Evolutionary conservation across 306 rosid genomes (phyloP).

Genomic region (Phaseolus lunatus): DNA sequence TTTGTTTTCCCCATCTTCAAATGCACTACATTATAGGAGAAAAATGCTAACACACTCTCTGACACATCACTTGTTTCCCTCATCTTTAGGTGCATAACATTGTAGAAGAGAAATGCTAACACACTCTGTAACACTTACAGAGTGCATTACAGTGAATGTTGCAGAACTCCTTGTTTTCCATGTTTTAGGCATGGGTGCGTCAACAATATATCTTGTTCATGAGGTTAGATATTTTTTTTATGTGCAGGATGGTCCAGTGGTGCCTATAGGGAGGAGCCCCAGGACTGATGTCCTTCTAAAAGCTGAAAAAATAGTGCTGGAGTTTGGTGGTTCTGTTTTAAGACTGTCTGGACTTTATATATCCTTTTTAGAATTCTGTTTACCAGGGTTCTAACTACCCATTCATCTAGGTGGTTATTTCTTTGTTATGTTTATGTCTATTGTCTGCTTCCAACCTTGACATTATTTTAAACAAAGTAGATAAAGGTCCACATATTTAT

Average conservation of each 20-base stretch:
- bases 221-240: slow-evolving; percentile 35
- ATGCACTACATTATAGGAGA: slow-evolving; percentile 11
- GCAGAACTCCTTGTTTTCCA: not conserved
- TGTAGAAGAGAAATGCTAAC: not conserved
- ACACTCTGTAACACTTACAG: not conserved
- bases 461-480: slow-evolving; percentile 67
- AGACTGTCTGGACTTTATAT: slow-evolving; percentile 93
- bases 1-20: slow-evolving; percentile 2
- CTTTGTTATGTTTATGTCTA: slow-evolving; percentile 8
- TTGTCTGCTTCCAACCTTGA: slow-evolving; percentile 59
- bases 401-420: slow-evolving; percentile 29
- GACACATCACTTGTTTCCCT: not conserved
- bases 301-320: slow-evolving; percentile 82
- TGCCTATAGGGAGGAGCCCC: slow-evolving; percentile 90
- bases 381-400: slow-evolving; percentile 26
- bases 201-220: slow-evolving; percentile 20
- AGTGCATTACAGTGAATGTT: not conserved
- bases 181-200: slow-evolving; percentile 16
- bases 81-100: slow-evolving; percentile 23
- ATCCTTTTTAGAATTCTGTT: slow-evolving; percentile 66
- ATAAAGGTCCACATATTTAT: slow-evolving; percentile 83
- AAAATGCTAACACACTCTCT: not conserved
- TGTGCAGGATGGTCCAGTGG: slow-evolving; percentile 77
- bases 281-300: slow-evolving; percentile 86
- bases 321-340: slow-evolving; percentile 80